Percentiles rank a stretch among this genome's conserved stretches.
phyloP scores from a whole-genome alignment of 352 stramenopile species.

The Pilasporangium apinafurcum region DNA sequence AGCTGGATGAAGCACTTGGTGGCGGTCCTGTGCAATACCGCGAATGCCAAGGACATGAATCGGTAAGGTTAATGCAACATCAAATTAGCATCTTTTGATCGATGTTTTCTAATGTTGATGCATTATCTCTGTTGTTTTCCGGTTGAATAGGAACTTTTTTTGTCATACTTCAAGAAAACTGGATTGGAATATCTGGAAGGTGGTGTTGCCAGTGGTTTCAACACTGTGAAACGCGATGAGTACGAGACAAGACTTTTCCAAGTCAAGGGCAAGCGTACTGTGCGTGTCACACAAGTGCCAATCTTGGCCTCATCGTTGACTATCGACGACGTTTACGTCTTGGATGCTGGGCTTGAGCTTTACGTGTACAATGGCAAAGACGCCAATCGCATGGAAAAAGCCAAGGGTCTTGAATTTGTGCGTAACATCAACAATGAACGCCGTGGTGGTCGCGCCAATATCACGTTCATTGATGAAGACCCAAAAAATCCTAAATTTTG shows the following conservation, averaged over 20 bases:
- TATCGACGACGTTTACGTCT: slow-evolving; percentile 92
- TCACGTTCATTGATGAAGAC: slow-evolving; percentile 88
- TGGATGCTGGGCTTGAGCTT: slow-evolving; percentile 90
- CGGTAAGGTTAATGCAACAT: slow-evolving; percentile 19
- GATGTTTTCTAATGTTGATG: too few relatives aligned
- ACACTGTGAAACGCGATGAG: slow-evolving; percentile 82
- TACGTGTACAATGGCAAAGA: slow-evolving; percentile 82
- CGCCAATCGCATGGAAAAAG: slow-evolving; percentile 87
- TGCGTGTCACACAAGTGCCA: slow-evolving; percentile 85
- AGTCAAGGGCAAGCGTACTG: slow-evolving; percentile 87
- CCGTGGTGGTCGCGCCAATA: slow-evolving; percentile 69
- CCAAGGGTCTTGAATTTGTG: slow-evolving; percentile 87
- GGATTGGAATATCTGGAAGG: slow-evolving; percentile 90
- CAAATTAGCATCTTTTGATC: not conserved
- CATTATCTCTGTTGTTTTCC: too few relatives aligned
- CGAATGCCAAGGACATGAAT: slow-evolving; percentile 73
- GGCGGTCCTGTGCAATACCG: slow-evolving; percentile 91
- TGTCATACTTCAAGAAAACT: slow-evolving; percentile 91
- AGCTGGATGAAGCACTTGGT: slow-evolving; percentile 93
- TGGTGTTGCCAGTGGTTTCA: slow-evolving; percentile 92
- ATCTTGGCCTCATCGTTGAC: slow-evolving; percentile 83
- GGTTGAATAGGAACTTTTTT: slow-evolving; percentile 89
- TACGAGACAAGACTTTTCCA: slow-evolving; percentile 86
- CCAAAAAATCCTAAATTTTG: slow-evolving; percentile 90
- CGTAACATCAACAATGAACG: slow-evolving; percentile 84